Evolutionary conservation across 305 asterid genomes (phyloP), one percentile per base, ranked within the genome.

Genomic region (Coffea humblotiana): DNA sequence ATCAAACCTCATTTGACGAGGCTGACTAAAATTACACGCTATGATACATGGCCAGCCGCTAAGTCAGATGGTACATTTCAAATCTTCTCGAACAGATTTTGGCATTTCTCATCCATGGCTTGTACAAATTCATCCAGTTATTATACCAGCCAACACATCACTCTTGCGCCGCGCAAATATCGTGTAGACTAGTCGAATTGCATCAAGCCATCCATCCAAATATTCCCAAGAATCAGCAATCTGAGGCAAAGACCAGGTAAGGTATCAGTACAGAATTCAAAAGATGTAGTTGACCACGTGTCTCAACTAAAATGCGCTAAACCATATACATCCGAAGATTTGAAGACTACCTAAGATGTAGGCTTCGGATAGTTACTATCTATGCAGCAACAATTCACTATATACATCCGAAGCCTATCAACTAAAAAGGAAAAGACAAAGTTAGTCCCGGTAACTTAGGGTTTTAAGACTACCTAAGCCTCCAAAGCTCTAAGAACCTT

Each of bases 151-250:
- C 89, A 96, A 86, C 86, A 96, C 98, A 79, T 96, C 98, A 82
- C 90, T 90, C 93, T 94, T 96, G 61, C 96, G 93, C 85, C 98
- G 89, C 13, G 98, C 98, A 85, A 79, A 92, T 74, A 96, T 96
- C 74, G 99, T 94, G 90, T 93, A 94, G 82, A 92, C 98, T 86
- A 96, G 83, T 49, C 98, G 92, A 78, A 96, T 92, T 12, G 99
- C 98, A 87, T 96, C 99, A 70, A 96, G 93, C 99, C 99, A 96
- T 79, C 97, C 97, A 23, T 96, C 99, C 88, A 96, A 85, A 77
- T 90, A 87, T 83, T 96, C 98, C 99, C 99, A 94, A 21, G 99
- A 91, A 85, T 96, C 99, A 35, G 98, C 98, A 80, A 96, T 90
- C 99, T 96, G 91, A 79, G 83, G 64, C 13, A 73, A 81, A 77